phyloP scores from a whole-genome alignment of 345 rosid species.

The Moringa oleifera region DNA sequence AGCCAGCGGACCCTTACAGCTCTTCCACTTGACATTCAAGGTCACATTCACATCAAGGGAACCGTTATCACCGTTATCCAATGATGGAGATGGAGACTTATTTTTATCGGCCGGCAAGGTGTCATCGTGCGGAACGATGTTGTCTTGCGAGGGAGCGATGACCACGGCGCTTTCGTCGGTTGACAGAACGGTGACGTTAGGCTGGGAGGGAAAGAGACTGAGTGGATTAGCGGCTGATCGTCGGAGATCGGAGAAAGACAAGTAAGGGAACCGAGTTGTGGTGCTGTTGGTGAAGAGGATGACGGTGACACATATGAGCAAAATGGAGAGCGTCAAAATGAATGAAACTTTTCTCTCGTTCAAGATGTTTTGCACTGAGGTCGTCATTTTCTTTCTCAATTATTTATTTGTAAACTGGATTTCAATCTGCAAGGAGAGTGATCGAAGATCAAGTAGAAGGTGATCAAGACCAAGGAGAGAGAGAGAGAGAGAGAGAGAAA shows the following conservation, averaged over 20 bases:
- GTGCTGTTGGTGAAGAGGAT: slow-evolving; percentile 33
- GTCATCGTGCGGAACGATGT: not conserved
- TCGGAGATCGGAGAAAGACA: slow-evolving; percentile 36
- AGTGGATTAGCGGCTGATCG: slow-evolving; percentile 17
- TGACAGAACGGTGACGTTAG: not conserved
- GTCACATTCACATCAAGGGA: not conserved
- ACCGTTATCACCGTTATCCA: not conserved
- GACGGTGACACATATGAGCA: slow-evolving; percentile 38
- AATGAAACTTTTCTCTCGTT: slow-evolving; percentile 22
- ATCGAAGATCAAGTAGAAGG: not conserved
- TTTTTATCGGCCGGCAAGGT: not conserved
- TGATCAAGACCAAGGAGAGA: not conserved
- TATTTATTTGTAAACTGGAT: not conserved
- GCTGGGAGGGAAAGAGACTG: not conserved
- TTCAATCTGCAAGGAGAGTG: not conserved
- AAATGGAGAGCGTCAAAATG: slow-evolving; percentile 34
- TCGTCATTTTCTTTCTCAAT: slow-evolving; percentile 15
- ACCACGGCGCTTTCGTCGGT: not conserved
- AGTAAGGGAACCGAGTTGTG: slow-evolving; percentile 28
- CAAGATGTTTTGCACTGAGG: slow-evolving; percentile 34
- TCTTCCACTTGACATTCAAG: slow-evolving; percentile 32
- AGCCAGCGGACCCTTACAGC: slow-evolving; percentile 38
- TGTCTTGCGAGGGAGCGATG: too few species aligned
- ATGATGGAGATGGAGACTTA: not conserved
- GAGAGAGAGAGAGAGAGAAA: not conserved